Percentiles rank a stretch among this genome's conserved stretches.
phyloP scores from a whole-genome alignment of 495 filamentous ascomycete genomes.

The Trichoderma parareesei region DNA sequence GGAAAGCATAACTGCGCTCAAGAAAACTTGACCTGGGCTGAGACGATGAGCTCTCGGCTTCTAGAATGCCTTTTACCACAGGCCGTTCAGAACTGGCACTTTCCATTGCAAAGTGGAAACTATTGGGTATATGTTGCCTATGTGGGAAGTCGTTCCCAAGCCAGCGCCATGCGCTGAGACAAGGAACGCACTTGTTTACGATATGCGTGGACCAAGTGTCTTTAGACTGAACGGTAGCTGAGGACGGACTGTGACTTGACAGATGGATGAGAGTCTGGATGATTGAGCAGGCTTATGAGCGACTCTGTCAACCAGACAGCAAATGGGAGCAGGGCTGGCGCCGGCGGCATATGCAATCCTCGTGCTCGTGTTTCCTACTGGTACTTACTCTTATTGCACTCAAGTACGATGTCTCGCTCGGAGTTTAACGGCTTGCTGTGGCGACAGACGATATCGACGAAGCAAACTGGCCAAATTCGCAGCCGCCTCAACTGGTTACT shows the following conservation, averaged over 20 bases:
- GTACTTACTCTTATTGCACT: too few relatives aligned
- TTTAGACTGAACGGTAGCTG: neutral
- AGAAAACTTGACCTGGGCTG: too few relatives aligned
- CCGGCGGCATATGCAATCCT: too few relatives aligned
- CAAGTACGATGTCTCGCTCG: too few relatives aligned
- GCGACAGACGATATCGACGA: too few relatives aligned
- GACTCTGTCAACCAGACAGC: neutral
- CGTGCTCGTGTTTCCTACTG: too few relatives aligned
- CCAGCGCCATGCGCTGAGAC: neutral
- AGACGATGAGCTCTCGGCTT: too few relatives aligned
- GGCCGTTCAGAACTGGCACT: neutral
- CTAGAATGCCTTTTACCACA: neutral
- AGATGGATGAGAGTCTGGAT: neutral
- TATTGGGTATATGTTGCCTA: neutral
- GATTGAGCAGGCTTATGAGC: neutral
- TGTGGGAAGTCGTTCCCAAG: neutral
- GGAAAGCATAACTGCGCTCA: too few relatives aligned
- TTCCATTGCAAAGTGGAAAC: neutral
- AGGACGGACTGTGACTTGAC: neutral
- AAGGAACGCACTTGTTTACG: neutral
- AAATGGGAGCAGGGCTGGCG: too few relatives aligned
- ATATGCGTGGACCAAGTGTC: neutral
- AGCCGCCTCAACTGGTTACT: too few relatives aligned
- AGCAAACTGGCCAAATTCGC: too few relatives aligned
- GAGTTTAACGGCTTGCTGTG: too few relatives aligned